Conservation (phyloP, 441 rosid species). For the Bocquillonia castaneifolia region DNA sequence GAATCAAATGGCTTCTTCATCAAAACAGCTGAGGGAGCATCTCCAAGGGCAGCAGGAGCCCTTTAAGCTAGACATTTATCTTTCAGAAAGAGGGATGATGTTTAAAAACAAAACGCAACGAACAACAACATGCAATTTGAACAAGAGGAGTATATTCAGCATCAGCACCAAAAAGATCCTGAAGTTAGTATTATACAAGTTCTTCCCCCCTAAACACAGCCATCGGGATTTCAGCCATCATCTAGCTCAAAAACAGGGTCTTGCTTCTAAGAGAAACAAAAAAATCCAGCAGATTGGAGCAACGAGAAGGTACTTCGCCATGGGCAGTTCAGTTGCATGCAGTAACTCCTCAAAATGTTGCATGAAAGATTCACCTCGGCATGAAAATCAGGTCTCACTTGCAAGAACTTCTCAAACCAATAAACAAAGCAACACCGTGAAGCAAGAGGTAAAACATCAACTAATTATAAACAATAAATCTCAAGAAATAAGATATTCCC, state of each 20-base stretch:
- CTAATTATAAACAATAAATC: neutral
- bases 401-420: slow-evolving; percentile 10
- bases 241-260: slow-evolving; percentile 19
- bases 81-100: slow-evolving; percentile 24
- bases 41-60: slow-evolving; percentile 38
- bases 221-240: slow-evolving; percentile 17
- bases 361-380: neutral
- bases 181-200: slow-evolving; percentile 24
- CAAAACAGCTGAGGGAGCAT: slow-evolving; percentile 33
- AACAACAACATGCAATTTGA: slow-evolving; percentile 8
- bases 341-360: slow-evolving; percentile 6
- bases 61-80: slow-evolving; percentile 24
- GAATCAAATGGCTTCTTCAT: slow-evolving; percentile 25
- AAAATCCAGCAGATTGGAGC: slow-evolving; percentile 13
- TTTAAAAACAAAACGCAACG: slow-evolving; percentile 8
- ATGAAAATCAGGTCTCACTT: neutral
- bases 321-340: slow-evolving; percentile 13
- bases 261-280: slow-evolving; percentile 6
- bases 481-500: neutral
- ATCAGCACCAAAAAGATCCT: slow-evolving; percentile 22
- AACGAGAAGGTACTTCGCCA: slow-evolving; percentile 13
- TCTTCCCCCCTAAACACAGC: slow-evolving; percentile 18
- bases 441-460: slow-evolving; percentile 26
- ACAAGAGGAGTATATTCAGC: slow-evolving; percentile 11
- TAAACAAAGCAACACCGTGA: slow-evolving; percentile 9